Percentiles rank a stretch among this genome's conserved stretches.
These are phyloP conservation scores for Myxozyma monticola DNA, from an alignment of 805 yeast species.

Conservation along the genomic window DNA sequence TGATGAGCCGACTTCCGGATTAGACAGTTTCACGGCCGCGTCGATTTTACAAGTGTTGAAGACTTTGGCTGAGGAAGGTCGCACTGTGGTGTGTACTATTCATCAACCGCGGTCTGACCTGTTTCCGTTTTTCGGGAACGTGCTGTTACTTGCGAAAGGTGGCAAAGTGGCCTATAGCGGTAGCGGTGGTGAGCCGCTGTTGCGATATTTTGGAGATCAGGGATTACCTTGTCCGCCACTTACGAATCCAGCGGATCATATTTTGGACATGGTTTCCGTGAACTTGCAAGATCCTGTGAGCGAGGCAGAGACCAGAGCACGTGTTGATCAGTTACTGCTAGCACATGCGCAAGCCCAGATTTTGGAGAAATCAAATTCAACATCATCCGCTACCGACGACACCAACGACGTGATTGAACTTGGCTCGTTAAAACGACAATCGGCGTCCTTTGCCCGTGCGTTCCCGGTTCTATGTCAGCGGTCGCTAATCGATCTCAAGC, in stretches of 20 bases:
- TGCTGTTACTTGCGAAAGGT: slow-evolving; percentile 72
- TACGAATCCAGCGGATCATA: slow-evolving; percentile 72
- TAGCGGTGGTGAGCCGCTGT: slow-evolving; percentile 52
- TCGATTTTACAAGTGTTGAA: slow-evolving; percentile 63
- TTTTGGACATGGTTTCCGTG: slow-evolving; percentile 68
- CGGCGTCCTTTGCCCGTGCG: slow-evolving; percentile 40
- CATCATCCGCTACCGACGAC: neutral
- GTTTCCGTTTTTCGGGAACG: slow-evolving; percentile 64
- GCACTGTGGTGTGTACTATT: slow-evolving; percentile 72
- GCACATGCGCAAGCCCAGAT: slow-evolving; percentile 6
- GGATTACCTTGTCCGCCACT: slow-evolving; percentile 61
- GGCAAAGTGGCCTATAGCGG: slow-evolving; percentile 59
- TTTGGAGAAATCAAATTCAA: neutral
- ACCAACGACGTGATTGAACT: slow-evolving; percentile 20
- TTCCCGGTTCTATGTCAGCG: slow-evolving; percentile 43
- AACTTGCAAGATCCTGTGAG: slow-evolving; percentile 47
- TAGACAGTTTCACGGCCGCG: slow-evolving; percentile 76
- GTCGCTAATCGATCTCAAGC: slow-evolving; percentile 46
- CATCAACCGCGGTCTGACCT: slow-evolving; percentile 80
- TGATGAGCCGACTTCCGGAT: slow-evolving; percentile 89
- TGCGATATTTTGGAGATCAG: slow-evolving; percentile 48
- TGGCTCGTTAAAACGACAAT: slow-evolving; percentile 38
- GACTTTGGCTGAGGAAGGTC: slow-evolving; percentile 54
- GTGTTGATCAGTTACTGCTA: slow-evolving; percentile 45
- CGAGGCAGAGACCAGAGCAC: slow-evolving; percentile 44